Conservation (phyloP, 2,329 filamentous ascomycete species). For the Penicillium brevicompactum region DNA sequence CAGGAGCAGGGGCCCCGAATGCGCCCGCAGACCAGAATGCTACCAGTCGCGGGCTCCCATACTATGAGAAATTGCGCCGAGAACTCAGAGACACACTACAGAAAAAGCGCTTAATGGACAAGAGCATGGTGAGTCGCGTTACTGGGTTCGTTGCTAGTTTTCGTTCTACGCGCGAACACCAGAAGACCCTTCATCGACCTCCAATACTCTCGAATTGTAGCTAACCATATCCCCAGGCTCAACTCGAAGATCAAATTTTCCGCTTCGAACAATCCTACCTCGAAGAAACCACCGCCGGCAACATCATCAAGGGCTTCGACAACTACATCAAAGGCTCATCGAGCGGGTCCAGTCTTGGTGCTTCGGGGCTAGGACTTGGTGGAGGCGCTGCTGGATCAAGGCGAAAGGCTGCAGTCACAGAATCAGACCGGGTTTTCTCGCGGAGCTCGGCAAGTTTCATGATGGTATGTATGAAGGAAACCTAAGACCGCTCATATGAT, state of each 20-base stretch:
- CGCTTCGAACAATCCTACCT: constrained; percentile 85
- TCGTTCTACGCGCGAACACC: neutral
- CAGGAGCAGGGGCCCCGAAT: constrained; percentile 22
- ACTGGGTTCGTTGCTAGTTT: neutral
- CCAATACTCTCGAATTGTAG: neutral
- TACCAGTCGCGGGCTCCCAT: constrained; percentile 55
- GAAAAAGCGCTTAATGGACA: constrained; percentile 66
- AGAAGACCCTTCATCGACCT: neutral
- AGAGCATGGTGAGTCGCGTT: constrained; percentile 53
- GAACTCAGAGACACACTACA: constrained; percentile 68
- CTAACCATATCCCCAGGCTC: constrained; percentile 45
- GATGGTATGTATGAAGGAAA: constrained; percentile 33
- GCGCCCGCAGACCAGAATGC: constrained; percentile 29
- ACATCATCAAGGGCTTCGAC: constrained; percentile 97
- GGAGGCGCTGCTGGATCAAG: constrained; percentile 33
- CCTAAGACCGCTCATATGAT: too few relatives aligned
- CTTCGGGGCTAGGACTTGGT: constrained; percentile 35
- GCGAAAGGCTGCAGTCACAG: constrained; percentile 48
- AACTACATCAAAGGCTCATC: constrained; percentile 91
- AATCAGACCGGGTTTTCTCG: constrained; percentile 52
- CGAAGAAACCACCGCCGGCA: constrained; percentile 82
- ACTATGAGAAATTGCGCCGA: constrained; percentile 72
- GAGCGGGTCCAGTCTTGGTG: constrained; percentile 47
- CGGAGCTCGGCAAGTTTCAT: constrained; percentile 52
- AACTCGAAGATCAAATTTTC: constrained; percentile 78